Evolutionary conservation across 192 early-diverging fungal species (phyloP).

Genomic region (Cetraspora pellucida): DNA sequence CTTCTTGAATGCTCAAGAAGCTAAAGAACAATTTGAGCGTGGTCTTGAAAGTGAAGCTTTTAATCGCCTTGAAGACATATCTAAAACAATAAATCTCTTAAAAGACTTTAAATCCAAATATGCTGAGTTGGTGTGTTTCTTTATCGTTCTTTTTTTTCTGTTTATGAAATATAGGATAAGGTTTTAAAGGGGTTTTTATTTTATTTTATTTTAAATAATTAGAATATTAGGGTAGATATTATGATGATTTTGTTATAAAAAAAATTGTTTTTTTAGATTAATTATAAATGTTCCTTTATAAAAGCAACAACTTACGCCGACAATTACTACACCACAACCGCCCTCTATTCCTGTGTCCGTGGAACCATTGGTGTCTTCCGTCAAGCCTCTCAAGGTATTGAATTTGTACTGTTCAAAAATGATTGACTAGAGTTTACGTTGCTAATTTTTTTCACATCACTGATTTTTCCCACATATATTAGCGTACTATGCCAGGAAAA

Average conservation of each 20-base stretch:
- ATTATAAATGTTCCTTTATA: too few relatives aligned
- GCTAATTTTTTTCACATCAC: neutral
- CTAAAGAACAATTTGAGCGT: conserved; percentile 28
- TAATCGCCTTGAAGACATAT: conserved; percentile 31
- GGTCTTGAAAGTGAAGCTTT: conserved; percentile 30
- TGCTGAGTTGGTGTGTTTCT: conserved; percentile 10
- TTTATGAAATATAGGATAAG: neutral
- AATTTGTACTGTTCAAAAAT: neutral
- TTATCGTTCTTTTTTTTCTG: neutral
- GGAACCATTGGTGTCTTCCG: neutral
- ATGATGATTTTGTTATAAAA: neutral
- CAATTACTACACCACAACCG: too few relatives aligned
- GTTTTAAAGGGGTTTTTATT: neutral
- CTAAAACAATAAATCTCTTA: conserved; percentile 27
- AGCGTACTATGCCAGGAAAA: neutral
- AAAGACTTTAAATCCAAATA: conserved; percentile 33
- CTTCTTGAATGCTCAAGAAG: conserved; percentile 29
- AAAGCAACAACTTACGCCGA: too few relatives aligned
- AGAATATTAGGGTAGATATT: conserved; percentile 17
- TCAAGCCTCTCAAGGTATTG: neutral
- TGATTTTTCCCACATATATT: neutral
- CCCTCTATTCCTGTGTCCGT: neutral
- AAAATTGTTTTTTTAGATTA: neutral
- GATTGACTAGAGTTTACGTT: neutral
- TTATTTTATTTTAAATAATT: neutral